Percentiles rank a stretch among this genome's conserved stretches.
These are phyloP conservation scores for Aquilaria malaccensis DNA, from an alignment of 345 rosid genomes.

Conservation along the genomic window DNA sequence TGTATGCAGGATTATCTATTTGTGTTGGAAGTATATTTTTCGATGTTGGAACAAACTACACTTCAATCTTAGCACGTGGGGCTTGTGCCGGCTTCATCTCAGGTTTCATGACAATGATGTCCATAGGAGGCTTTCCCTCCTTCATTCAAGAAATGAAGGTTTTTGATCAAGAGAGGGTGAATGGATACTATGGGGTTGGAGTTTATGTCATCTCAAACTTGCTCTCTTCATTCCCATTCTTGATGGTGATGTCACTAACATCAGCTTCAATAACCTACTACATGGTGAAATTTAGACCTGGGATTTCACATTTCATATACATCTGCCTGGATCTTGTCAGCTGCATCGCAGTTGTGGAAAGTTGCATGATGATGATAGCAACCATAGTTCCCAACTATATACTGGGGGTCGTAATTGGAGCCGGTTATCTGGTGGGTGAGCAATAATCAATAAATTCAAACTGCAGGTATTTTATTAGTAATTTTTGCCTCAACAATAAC, in stretches of 20 bases:
- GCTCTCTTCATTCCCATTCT: slow-evolving; percentile 45
- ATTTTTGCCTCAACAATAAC: no score
- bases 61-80: slow-evolving; percentile 35
- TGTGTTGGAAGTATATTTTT: slow-evolving; percentile 40
- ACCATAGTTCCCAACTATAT: slow-evolving; percentile 50
- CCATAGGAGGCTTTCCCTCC: slow-evolving; percentile 51
- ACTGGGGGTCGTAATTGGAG: slow-evolving; percentile 41
- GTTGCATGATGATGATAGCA: slow-evolving; percentile 55
- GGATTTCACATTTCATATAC: slow-evolving; percentile 24
- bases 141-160: slow-evolving; percentile 53
- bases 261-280: slow-evolving; percentile 29
- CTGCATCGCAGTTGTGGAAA: slow-evolving; percentile 43
- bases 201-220: slow-evolving; percentile 39
- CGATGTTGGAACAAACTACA: slow-evolving; percentile 29
- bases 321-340: slow-evolving; percentile 25
- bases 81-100: slow-evolving; percentile 41
- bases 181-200: slow-evolving; percentile 37
- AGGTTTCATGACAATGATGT: slow-evolving; percentile 56
- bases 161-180: slow-evolving; percentile 36
- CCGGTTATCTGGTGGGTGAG: slow-evolving; percentile 42
- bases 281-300: slow-evolving; percentile 41
- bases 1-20: slow-evolving; percentile 30
- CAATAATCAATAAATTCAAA: neutral
- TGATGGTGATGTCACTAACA: slow-evolving; percentile 26
- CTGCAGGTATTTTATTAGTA: no score